Evolutionary conservation across 2,329 filamentous ascomycete species (phyloP), one percentile per base, ranked within the genome.

Genomic region (Microdochium nivale): DNA sequence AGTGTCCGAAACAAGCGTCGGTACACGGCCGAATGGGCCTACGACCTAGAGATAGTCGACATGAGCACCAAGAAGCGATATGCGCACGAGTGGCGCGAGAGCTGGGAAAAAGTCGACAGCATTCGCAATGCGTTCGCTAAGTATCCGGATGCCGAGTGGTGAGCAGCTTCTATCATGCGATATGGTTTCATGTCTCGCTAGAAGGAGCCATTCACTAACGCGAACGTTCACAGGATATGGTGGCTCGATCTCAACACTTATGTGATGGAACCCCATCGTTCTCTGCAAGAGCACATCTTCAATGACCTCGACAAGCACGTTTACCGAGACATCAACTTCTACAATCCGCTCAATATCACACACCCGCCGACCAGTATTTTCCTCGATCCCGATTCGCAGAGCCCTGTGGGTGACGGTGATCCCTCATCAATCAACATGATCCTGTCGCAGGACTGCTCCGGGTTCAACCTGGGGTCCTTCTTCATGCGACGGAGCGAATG

Each of bases 11-110:
- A 99, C 72, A 99, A 99, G 76, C 86, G 87, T 65, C 87, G 86
- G 63, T 99, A 99, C 65, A 86, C 84, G 2, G 78, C 81, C 32
- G 80, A 79, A 66, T 97, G 94, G 91, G 94, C 94, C 14, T 97
- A 99, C 67, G 87, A 96, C 55, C 75, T 99, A 53, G 94, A 99
- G 67, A 87, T 97, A 64, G 90, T 95, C 59, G 95, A 99, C 68
- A 95, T 99, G 91, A 92, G 90, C 73, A 96, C 91, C 51, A 96
- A 96, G 79, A 97, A 96, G 73, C 84, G 91, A 58, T 99, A 99
- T 67, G 92, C 94, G 25, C 94, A 99, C 71, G 94, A 99, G 71
- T 99, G 94, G 94, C 83, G 94, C 63, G 94, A 99, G 71, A 95
- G 92, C 67, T 99, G 94, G 94, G 94, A 99, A 71, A 99, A 97